Percentiles rank a stretch among this genome's conserved stretches.
Evolutionary conservation across 2,329 filamentous ascomycete genomes (phyloP).

Genomic region (Aspergillus pseudoviridinutans): DNA sequence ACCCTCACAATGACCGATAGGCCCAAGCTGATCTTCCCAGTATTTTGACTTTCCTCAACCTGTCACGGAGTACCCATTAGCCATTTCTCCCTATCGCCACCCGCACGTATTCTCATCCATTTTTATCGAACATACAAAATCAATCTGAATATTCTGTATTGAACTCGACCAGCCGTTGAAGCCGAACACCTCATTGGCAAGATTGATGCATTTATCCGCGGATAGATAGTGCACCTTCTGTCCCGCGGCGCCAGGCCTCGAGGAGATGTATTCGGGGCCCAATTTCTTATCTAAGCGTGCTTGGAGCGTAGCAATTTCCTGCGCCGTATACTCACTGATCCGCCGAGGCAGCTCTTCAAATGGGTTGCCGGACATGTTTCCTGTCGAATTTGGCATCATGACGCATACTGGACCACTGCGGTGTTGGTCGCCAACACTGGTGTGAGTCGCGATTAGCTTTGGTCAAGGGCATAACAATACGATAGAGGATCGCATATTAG

Average conservation of each 20-base stretch:
- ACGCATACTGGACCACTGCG: constrained; percentile 42
- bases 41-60: constrained; percentile 77
- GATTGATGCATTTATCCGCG: constrained; percentile 93
- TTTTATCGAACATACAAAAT: constrained; percentile 60
- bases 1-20: constrained; percentile 88
- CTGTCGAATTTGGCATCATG: constrained; percentile 35
- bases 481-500: background rate
- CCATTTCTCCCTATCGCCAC: background rate
- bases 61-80: constrained; percentile 22
- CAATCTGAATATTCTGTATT: constrained; percentile 91
- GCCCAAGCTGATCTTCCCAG: constrained; percentile 75
- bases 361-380: constrained; percentile 58
- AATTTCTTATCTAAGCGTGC: constrained; percentile 85
- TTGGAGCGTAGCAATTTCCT: constrained; percentile 84
- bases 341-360: constrained; percentile 69
- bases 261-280: constrained; percentile 92
- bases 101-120: background rate
- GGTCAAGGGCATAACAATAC: background rate
- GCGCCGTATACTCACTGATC: constrained; percentile 79
- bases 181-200: constrained; percentile 92
- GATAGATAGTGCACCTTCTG: constrained; percentile 88
- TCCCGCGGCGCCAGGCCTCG: constrained; percentile 75
- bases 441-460: constrained; percentile 20
- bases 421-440: constrained; percentile 67
- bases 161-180: constrained; percentile 97